Conservation (phyloP, 2,329 filamentous ascomycete genomes). For the Fusarium bulbicola region DNA sequence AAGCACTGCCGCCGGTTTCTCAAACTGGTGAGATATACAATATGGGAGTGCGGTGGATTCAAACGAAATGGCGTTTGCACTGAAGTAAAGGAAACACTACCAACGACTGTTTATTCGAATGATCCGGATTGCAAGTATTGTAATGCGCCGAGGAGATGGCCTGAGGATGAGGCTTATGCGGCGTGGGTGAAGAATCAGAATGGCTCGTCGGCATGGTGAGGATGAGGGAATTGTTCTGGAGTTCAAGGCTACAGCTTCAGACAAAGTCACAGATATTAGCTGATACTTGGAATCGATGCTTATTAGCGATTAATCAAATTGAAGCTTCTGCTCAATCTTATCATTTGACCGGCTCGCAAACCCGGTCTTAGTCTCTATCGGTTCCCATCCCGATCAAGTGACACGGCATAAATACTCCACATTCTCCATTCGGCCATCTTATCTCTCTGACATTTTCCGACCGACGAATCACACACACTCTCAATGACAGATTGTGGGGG, state of each 20-base stretch:
- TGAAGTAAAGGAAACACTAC: neutral
- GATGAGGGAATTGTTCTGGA: too few relatives aligned
- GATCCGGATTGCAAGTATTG: neutral
- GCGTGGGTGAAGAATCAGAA: neutral
- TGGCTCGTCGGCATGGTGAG: neutral
- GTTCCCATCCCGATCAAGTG: constrained; percentile 21
- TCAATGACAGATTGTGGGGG: neutral
- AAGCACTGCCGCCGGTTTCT: neutral
- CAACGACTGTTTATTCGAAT: neutral
- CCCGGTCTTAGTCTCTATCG: neutral
- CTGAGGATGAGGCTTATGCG: neutral
- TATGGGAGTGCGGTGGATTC: neutral
- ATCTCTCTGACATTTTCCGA: neutral
- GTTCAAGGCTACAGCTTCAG: too few relatives aligned
- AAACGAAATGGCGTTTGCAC: neutral
- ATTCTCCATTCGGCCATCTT: neutral
- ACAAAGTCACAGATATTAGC: too few relatives aligned
- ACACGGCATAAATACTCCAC: neutral
- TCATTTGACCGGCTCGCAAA: neutral
- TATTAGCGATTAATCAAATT: neutral
- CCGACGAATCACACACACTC: neutral
- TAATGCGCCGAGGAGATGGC: neutral
- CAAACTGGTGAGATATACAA: neutral
- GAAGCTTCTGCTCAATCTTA: neutral
- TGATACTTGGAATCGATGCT: too few relatives aligned